These are phyloP conservation scores for Dactylellina sp. DNA, from an alignment of 2,329 filamentous ascomycete genomes.

Conservation along the genomic window DNA sequence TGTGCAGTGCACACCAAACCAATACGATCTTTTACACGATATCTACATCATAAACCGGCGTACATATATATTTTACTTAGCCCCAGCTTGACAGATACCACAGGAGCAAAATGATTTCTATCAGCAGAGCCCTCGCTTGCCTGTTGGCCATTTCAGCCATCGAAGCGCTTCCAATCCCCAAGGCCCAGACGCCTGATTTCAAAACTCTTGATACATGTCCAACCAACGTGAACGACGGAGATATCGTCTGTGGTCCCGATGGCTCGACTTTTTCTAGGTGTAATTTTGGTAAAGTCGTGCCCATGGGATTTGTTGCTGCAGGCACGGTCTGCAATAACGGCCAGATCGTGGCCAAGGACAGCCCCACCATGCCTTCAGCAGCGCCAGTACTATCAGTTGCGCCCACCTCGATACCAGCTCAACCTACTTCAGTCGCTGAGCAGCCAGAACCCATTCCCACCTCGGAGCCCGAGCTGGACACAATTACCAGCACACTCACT, in stretches of 20 bases:
- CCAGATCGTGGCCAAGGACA: slow-evolving; percentile 21
- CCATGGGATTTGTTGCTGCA: slow-evolving; percentile 48
- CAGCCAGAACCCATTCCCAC: slow-evolving; percentile 4
- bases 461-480: slow-evolving; percentile 2
- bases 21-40: slow-evolving; percentile 26
- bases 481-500: slow-evolving; percentile 29
- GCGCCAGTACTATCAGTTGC: slow-evolving; percentile 3
- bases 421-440: neutral
- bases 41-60: slow-evolving; percentile 3
- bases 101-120: slow-evolving; percentile 39
- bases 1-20: slow-evolving; percentile 43
- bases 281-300: slow-evolving; percentile 35
- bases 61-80: neutral
- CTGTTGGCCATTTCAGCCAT: slow-evolving; percentile 20
- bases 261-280: slow-evolving; percentile 44
- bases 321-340: slow-evolving; percentile 42
- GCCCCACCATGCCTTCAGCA: slow-evolving; percentile 5
- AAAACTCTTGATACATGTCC: slow-evolving; percentile 30
- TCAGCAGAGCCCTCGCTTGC: slow-evolving; percentile 13
- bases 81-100: slow-evolving; percentile 18
- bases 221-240: slow-evolving; percentile 33
- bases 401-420: slow-evolving; percentile 13
- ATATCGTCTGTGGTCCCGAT: slow-evolving; percentile 37
- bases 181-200: slow-evolving; percentile 27
- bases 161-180: slow-evolving; percentile 38